Conservation (phyloP, 1,139 yeast species). For the Arxiozyma bovina region DNA sequence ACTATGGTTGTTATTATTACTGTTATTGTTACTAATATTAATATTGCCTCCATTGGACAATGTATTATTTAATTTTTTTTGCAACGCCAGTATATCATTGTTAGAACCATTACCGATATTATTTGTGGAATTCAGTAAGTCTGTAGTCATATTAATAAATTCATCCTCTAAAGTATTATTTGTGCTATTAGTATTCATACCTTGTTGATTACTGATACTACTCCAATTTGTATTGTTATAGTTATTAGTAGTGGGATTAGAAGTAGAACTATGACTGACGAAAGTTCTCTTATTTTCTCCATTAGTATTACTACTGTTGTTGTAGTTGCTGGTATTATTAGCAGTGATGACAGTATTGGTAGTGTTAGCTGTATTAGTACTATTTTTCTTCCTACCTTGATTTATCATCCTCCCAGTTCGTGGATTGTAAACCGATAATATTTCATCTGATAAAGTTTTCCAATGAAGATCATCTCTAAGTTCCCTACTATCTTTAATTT, state of each 20-base stretch:
- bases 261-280: background rate
- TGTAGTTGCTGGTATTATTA: background rate
- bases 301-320: background rate
- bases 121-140: background rate
- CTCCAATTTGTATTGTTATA: background rate
- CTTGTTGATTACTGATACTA: background rate
- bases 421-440: constrained; percentile 23
- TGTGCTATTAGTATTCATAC: background rate
- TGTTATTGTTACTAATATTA: too few species aligned
- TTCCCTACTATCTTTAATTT: constrained; percentile 26
- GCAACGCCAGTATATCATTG: constrained; percentile 1
- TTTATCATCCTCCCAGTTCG: constrained; percentile 23
- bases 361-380: background rate
- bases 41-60: background rate
- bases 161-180: background rate
- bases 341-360: background rate
- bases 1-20: too few species aligned
- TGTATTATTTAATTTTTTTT: background rate
- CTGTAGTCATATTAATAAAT: constrained; percentile 1
- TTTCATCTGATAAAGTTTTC: constrained; percentile 22
- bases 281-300: background rate
- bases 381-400: constrained; percentile 7
- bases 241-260: background rate
- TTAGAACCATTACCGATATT: background rate
- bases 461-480: constrained; percentile 25